phyloP scores from a whole-genome alignment of 345 rosid genomes.

The Ricinus communis region DNA sequence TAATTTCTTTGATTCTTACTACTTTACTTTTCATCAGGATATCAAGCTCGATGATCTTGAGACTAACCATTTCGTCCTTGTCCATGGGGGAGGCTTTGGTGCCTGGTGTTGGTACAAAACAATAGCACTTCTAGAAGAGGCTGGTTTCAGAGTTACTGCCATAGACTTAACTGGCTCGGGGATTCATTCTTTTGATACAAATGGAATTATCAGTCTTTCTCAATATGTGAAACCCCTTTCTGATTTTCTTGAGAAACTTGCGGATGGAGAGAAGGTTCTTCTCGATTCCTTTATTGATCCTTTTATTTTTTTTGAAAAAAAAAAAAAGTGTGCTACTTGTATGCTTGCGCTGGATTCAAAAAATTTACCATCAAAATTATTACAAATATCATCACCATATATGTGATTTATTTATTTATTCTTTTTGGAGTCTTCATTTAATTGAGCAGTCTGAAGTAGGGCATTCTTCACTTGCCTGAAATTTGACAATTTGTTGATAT shows the following conservation, averaged over 20 bases:
- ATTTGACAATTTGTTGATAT: neutral
- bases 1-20: slow-evolving; percentile 15
- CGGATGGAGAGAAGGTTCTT: slow-evolving; percentile 70
- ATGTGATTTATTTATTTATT: neutral
- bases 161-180: slow-evolving; percentile 93
- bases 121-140: slow-evolving; percentile 86
- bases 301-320: too few relatives aligned
- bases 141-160: slow-evolving; percentile 85
- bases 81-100: slow-evolving; percentile 97
- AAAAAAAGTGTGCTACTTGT: slow-evolving; percentile 3
- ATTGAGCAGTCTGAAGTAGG: neutral
- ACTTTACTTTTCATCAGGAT: slow-evolving; percentile 44
- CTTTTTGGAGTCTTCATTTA: neutral
- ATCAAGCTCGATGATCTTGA: slow-evolving; percentile 72
- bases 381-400: neutral
- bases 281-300: slow-evolving; percentile 8
- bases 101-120: slow-evolving; percentile 99
- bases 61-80: slow-evolving; percentile 78
- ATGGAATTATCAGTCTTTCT: slow-evolving; percentile 63
- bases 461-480: neutral
- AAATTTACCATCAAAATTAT: neutral
- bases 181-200: slow-evolving; percentile 65
- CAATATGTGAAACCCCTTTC: slow-evolving; percentile 87
- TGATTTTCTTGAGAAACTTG: slow-evolving; percentile 69
- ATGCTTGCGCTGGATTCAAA: slow-evolving; percentile 8